phyloP scores from a whole-genome alignment of 164 flowering plant species.

The Macadamia tetraphylla region DNA sequence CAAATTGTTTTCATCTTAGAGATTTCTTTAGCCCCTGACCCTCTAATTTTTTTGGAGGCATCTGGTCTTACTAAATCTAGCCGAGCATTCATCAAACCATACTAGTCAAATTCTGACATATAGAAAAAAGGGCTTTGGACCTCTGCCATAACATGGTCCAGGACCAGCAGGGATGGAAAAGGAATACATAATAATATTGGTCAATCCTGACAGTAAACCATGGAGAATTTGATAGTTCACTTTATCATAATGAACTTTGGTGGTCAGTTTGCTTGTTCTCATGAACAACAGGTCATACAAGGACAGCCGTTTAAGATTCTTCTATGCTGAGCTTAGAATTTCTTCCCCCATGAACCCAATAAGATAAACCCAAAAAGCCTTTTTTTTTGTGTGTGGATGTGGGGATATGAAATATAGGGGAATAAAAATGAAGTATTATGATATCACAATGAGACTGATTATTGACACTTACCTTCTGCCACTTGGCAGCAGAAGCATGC shows the following conservation, averaged over 20 bases:
- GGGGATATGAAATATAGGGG: not conserved
- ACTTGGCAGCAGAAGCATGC: constrained; percentile 80
- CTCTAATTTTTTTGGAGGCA: not conserved
- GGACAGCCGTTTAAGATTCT: not conserved
- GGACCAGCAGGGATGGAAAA: too few relatives aligned
- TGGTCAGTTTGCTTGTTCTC: not conserved
- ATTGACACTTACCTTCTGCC: constrained; percentile 55
- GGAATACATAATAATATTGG: too few relatives aligned
- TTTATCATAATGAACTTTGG: too few relatives aligned
- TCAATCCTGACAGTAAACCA: not conserved
- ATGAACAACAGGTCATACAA: not conserved
- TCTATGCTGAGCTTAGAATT: not conserved
- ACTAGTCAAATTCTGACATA: not conserved
- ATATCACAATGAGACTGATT: not conserved
- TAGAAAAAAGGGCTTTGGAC: too few relatives aligned
- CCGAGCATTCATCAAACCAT: too few relatives aligned
- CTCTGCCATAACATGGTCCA: too few relatives aligned
- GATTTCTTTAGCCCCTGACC: not conserved
- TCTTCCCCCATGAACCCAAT: not conserved
- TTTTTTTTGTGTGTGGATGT: not conserved
- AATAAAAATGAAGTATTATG: not conserved
- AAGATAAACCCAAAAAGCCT: not conserved
- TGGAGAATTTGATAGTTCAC: not conserved
- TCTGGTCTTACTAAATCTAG: too few relatives aligned
- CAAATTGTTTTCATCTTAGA: not conserved